Evolutionary conservation across 306 rosid species (phyloP), one percentile per base, ranked within the genome.

Genomic region (Begonia loranthoides): DNA sequence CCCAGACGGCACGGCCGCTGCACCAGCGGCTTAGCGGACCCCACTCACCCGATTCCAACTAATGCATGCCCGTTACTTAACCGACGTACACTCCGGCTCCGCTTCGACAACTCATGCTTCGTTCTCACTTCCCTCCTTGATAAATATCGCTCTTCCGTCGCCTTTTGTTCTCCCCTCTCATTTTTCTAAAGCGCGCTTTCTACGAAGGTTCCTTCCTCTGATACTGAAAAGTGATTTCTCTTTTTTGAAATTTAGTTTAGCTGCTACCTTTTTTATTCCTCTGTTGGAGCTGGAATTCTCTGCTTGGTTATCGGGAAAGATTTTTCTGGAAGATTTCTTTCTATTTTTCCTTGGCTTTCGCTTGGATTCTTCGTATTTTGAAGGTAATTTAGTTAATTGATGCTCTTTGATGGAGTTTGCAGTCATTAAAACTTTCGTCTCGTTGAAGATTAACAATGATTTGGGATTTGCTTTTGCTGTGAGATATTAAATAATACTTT

Each of bases 391-490:
- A 5, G 4, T 45, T 39, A 28, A 28, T 28, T 46, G 33, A 15
- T 57, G 24, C 43, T 14, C 52, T 40, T 17, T 21, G 51, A 13
- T 57, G 12, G 51, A 15, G 45, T 56, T 56, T 10, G 9, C 15
- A 36, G 33, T 57, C 12, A 45, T 24, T 10, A 15, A 12, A 28
- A 5, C 9, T 28, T 28, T 28, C 36, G 1, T 28, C 5, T 28
- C 7, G 36, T 28, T 28, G 36, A 5, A 28, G 36, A 28, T 5
- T 28, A 28, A 28, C 36, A 7, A 1, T 28, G n/a, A n/a, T n/a
- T n/a, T n/a, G 3, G 22, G 36, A 28, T 5, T 28, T 5, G 36
- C 36, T 28, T 22, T 28, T 28, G 36, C 8, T 28, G 36, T 28
- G 36, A 28, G 36, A 28, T 28, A 28, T 28, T 28, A 7, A 8